Evolutionary conservation across 306 rosid genomes (phyloP).

Genomic region (Malus fusca): DNA sequence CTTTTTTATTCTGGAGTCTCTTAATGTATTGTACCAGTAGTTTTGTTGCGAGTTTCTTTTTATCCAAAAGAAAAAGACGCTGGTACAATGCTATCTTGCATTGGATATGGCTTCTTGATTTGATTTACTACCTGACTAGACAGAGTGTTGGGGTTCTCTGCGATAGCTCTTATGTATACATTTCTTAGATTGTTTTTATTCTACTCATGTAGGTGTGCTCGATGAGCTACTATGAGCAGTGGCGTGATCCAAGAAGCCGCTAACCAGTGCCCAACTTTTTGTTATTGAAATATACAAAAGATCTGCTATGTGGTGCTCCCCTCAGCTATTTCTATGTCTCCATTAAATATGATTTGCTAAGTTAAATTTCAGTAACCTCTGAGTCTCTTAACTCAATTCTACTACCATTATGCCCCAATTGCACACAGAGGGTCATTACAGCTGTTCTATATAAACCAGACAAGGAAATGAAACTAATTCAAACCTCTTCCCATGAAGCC

Average conservation of each 20-base stretch:
- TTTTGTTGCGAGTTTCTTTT: neutral
- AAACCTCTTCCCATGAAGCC: slow-evolving; percentile 33
- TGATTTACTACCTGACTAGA: neutral
- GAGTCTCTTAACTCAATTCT: neutral
- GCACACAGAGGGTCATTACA: neutral
- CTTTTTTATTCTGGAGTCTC: neutral
- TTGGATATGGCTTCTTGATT: neutral
- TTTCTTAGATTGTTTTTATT: neutral
- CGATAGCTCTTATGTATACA: neutral
- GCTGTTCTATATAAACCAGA: neutral
- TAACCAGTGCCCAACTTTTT: neutral
- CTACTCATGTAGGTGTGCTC: neutral
- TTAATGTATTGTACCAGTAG: neutral
- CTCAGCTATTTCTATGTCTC: neutral
- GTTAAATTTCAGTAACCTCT: neutral
- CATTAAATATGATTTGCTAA: neutral
- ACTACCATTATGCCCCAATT: neutral
- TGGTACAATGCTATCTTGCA: neutral
- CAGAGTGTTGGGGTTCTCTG: neutral
- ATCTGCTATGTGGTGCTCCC: neutral
- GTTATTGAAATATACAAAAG: neutral
- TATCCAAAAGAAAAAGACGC: neutral
- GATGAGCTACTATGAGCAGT: neutral
- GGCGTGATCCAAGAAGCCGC: neutral
- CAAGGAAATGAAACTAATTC: slow-evolving; percentile 34